A percentile compares a stretch with the other conserved stretches of the same genome.
Conservation (phyloP, 345 rosid genomes). For the Cardamine chenopodiifolia region DNA sequence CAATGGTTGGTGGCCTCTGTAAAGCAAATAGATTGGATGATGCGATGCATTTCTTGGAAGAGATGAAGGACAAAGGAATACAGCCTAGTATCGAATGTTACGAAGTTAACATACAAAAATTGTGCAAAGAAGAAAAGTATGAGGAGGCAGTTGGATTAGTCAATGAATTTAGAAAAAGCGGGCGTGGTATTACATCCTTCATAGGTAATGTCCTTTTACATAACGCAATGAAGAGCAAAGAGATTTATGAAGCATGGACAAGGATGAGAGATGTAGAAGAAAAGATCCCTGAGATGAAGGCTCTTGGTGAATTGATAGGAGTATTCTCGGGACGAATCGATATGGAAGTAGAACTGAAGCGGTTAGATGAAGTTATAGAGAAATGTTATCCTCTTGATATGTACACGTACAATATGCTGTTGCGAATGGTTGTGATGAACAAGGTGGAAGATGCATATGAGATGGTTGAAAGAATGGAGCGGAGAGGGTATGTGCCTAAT, state of each 20-base stretch:
- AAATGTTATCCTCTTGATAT: slow-evolving; percentile 62
- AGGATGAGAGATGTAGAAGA: slow-evolving; percentile 45
- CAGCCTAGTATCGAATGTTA: slow-evolving; percentile 61
- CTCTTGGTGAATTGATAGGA: slow-evolving; percentile 68
- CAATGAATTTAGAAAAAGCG: slow-evolving; percentile 52
- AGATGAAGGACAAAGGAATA: slow-evolving; percentile 52
- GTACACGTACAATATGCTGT: slow-evolving; percentile 65
- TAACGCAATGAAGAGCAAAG: slow-evolving; percentile 51
- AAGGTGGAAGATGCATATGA: slow-evolving; percentile 51
- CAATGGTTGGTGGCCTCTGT: slow-evolving; percentile 65
- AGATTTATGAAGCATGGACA: slow-evolving; percentile 67
- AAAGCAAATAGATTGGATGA: slow-evolving; percentile 47
- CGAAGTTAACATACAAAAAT: slow-evolving; percentile 53
- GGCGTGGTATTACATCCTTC: slow-evolving; percentile 60
- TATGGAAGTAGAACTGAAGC: slow-evolving; percentile 42
- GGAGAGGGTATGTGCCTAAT: slow-evolving; percentile 68
- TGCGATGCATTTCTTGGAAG: slow-evolving; percentile 52
- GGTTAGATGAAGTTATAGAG: slow-evolving; percentile 56
- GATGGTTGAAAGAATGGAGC: slow-evolving; percentile 49
- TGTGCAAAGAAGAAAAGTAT: slow-evolving; percentile 48
- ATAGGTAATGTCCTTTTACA: slow-evolving; percentile 72
- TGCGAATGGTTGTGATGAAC: slow-evolving; percentile 49
- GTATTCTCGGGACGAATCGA: slow-evolving; percentile 53
- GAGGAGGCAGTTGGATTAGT: slow-evolving; percentile 55
- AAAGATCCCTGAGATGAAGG: slow-evolving; percentile 47